Evolutionary conservation across 306 rosid genomes (phyloP).

Genomic region (Inga oerstediana): DNA sequence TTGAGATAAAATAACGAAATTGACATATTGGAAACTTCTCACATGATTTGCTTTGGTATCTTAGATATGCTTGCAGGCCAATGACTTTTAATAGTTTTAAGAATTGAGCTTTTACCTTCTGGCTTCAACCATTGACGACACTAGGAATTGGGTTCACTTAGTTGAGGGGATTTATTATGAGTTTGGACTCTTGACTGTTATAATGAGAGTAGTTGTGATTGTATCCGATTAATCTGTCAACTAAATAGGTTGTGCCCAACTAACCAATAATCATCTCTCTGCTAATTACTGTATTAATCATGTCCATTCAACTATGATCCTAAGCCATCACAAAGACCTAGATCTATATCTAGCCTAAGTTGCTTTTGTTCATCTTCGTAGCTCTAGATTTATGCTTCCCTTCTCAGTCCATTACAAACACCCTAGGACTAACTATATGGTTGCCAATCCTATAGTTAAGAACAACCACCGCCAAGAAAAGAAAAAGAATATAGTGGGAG

Average conservation of each 20-base stretch:
- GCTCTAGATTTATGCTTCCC: no score
- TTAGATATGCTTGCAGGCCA: conserved; percentile 13
- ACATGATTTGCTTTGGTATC: neutral
- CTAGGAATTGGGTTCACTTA: neutral
- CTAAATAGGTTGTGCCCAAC: neutral
- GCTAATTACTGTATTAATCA: neutral
- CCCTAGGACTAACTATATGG: neutral
- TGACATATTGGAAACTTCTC: neutral
- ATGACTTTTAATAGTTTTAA: neutral
- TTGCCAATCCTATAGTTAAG: neutral
- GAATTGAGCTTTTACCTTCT: conserved; percentile 1
- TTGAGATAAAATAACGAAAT: neutral
- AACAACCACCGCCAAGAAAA: neutral
- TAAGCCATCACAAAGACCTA: neutral
- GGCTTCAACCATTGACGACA: neutral
- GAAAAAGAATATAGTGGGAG: neutral
- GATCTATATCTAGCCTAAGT: no score
- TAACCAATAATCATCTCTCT: neutral
- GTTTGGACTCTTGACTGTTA: neutral
- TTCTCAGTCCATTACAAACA: no score
- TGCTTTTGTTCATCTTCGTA: no score
- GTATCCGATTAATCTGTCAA: neutral
- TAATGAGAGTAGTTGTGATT: neutral
- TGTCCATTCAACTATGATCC: neutral
- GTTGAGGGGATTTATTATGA: neutral